Conservation (phyloP, 78 protist species). For the Emiliania huxleyi region DNA sequence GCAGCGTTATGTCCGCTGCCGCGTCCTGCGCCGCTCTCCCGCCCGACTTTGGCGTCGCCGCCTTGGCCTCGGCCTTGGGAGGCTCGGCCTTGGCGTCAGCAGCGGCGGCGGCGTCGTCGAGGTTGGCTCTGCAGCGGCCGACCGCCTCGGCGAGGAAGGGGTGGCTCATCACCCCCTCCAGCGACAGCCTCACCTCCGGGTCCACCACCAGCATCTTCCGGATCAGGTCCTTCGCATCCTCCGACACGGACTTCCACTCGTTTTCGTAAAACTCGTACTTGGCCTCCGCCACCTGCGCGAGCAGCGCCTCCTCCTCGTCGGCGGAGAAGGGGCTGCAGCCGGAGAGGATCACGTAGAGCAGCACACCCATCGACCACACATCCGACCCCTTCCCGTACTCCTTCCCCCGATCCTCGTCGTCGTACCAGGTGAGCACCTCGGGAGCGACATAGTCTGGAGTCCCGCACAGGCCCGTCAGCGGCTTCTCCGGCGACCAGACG, state of each 20-base stretch:
- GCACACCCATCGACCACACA: slow-evolving; percentile 3
- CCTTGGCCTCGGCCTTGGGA: too few species aligned
- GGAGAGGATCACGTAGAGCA: slow-evolving; percentile 22
- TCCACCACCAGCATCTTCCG: slow-evolving; percentile 81
- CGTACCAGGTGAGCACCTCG: slow-evolving; percentile 27
- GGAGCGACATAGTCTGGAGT: slow-evolving; percentile 63
- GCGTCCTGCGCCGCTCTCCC: too few species aligned
- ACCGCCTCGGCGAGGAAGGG: not conserved
- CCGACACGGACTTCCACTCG: not conserved
- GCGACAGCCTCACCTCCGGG: slow-evolving; percentile 83
- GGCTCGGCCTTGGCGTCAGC: too few species aligned
- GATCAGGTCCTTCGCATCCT: not conserved
- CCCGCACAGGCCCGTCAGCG: slow-evolving; percentile 51
- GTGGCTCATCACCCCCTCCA: slow-evolving; percentile 60
- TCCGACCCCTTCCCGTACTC: not conserved
- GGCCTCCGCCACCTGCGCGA: not conserved
- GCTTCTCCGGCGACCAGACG: not conserved
- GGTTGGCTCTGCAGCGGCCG: not conserved
- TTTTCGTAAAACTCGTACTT: not conserved
- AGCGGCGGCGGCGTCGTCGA: too few species aligned
- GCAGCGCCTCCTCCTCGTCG: slow-evolving; percentile 7
- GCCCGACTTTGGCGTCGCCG: too few species aligned
- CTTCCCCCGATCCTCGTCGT: not conserved
- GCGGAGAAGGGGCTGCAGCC: slow-evolving; percentile 15
- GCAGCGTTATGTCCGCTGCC: too few species aligned